Conservation (phyloP, 2,329 filamentous ascomycete species). For the Sarocladium strictum region DNA sequence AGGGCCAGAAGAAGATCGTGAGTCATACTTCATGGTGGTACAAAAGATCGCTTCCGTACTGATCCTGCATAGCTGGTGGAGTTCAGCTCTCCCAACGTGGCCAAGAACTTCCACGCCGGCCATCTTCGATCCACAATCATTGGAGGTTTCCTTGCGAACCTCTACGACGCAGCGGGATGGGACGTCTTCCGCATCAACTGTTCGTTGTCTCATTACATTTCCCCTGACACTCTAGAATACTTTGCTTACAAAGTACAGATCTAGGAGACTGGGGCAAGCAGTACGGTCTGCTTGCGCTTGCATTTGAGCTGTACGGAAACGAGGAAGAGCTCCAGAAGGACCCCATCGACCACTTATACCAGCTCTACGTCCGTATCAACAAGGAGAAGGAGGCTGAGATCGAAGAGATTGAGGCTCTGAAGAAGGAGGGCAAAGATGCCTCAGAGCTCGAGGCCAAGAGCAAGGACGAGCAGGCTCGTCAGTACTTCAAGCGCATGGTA, state of each 20-base stretch:
- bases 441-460: slow-evolving; percentile 44
- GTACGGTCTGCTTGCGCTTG: slow-evolving; percentile 66
- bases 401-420: slow-evolving; percentile 54
- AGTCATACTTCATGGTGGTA: background rate
- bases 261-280: slow-evolving; percentile 79
- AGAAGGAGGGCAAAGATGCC: slow-evolving; percentile 46
- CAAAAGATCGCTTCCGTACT: background rate
- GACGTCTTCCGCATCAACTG: slow-evolving; percentile 66
- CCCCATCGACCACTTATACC: slow-evolving; percentile 76
- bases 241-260: slow-evolving; percentile 33
- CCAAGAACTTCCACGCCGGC: slow-evolving; percentile 76
- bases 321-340: slow-evolving; percentile 66
- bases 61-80: slow-evolving; percentile 53
- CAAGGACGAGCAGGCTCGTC: slow-evolving; percentile 68
- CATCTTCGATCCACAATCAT: slow-evolving; percentile 76
- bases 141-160: slow-evolving; percentile 67
- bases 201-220: slow-evolving; percentile 11
- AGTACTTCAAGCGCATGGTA: slow-evolving; percentile 62
- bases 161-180: slow-evolving; percentile 67
- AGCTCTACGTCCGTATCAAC: slow-evolving; percentile 78
- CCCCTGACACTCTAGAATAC: background rate
- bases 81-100: slow-evolving; percentile 82
- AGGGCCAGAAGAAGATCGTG: slow-evolving; percentile 54
- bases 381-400: slow-evolving; percentile 60
- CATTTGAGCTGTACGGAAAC: slow-evolving; percentile 68